Conservation (phyloP, 306 rosid species). For the Neltuma alba region DNA sequence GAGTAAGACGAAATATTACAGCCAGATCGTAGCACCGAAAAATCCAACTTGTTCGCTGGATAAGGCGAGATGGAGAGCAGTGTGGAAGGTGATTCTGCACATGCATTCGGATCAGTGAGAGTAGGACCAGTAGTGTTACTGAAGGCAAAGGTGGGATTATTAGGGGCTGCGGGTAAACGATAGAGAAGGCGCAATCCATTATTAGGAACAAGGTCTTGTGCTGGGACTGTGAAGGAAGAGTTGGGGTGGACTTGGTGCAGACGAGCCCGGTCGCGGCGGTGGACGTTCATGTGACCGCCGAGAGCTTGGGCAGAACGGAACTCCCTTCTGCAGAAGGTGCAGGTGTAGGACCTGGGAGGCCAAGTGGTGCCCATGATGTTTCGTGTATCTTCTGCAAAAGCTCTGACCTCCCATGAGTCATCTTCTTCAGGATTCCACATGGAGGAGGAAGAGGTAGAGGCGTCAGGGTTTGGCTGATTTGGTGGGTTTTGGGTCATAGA, state of each 20-base stretch:
- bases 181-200: slow-evolving; percentile 69
- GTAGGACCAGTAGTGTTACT: neutral
- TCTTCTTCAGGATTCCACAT: slow-evolving; percentile 87
- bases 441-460: too few relatives aligned
- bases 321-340: slow-evolving; percentile 84
- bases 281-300: slow-evolving; percentile 98
- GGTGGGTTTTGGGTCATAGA: slow-evolving; percentile 58
- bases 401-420: slow-evolving; percentile 91
- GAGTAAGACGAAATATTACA: slow-evolving; percentile 22
- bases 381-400: slow-evolving; percentile 89
- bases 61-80: slow-evolving; percentile 62
- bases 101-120: slow-evolving; percentile 12
- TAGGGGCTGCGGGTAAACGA: slow-evolving; percentile 80
- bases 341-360: slow-evolving; percentile 95
- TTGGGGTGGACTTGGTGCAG: slow-evolving; percentile 58
- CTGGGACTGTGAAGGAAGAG: slow-evolving; percentile 58
- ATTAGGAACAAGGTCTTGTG: slow-evolving; percentile 57
- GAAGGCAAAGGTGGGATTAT: slow-evolving; percentile 1
- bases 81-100: slow-evolving; percentile 52
- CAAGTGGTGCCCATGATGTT: slow-evolving; percentile 81
- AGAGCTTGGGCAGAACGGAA: slow-evolving; percentile 95
- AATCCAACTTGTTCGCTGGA: slow-evolving; percentile 38
- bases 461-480: slow-evolving; percentile 55
- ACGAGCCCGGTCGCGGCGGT: slow-evolving; percentile 97
- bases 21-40: slow-evolving; percentile 8